phyloP scores from a whole-genome alignment of 2,329 filamentous ascomycete species.

The Pyrenophora seminiperda region DNA sequence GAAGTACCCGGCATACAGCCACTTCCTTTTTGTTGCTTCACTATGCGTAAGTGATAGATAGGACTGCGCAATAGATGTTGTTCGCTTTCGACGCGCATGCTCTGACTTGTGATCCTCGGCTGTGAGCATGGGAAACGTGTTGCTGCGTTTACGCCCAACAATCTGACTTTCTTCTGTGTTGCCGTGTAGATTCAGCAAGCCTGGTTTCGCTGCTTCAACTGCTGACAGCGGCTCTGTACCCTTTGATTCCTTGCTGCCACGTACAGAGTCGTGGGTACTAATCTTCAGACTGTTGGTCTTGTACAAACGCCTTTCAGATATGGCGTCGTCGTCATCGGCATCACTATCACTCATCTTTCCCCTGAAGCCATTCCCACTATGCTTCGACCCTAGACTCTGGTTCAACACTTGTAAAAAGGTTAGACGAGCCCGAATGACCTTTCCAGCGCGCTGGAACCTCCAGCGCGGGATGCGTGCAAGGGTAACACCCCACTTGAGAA shows the following conservation, averaged over 20 bases:
- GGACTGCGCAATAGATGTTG: slow-evolving; percentile 56
- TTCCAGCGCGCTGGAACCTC: slow-evolving; percentile 72
- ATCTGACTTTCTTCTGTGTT: slow-evolving; percentile 5
- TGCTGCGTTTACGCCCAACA: slow-evolving; percentile 34
- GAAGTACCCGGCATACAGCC: slow-evolving; percentile 80
- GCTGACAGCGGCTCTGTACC: slow-evolving; percentile 37
- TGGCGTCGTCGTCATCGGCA: slow-evolving; percentile 52
- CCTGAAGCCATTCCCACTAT: slow-evolving; percentile 26
- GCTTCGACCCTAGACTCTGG: slow-evolving; percentile 39
- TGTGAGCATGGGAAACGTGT: slow-evolving; percentile 40
- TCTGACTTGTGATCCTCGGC: slow-evolving; percentile 29
- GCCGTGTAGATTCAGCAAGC: slow-evolving; percentile 16
- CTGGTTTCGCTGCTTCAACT: slow-evolving; percentile 32
- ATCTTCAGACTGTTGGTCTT: slow-evolving; percentile 39
- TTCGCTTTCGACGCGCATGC: slow-evolving; percentile 34
- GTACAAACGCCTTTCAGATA: slow-evolving; percentile 24
- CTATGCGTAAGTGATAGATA: slow-evolving; percentile 80
- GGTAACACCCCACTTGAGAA: slow-evolving; percentile 82
- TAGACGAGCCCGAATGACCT: slow-evolving; percentile 50
- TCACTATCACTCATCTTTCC: slow-evolving; percentile 48
- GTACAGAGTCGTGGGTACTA: slow-evolving; percentile 31
- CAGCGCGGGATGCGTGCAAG: slow-evolving; percentile 88
- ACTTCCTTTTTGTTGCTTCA: slow-evolving; percentile 78
- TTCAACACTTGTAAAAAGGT: slow-evolving; percentile 52
- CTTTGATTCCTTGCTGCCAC: slow-evolving; percentile 17